phyloP scores from a whole-genome alignment of 495 filamentous ascomycete species.

The Beverwykella pulmonaria region DNA sequence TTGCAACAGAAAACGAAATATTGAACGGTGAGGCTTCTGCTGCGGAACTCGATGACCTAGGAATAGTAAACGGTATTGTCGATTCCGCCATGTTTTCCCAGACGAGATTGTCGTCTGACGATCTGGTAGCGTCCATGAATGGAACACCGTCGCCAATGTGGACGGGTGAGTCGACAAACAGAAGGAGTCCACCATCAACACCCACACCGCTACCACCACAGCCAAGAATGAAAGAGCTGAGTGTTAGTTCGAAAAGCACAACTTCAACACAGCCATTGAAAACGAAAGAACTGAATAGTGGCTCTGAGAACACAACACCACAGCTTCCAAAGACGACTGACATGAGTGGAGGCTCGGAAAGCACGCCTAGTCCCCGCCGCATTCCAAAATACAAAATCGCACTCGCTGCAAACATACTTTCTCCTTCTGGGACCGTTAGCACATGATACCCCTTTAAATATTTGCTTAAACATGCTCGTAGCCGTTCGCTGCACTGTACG shows the following conservation, averaged over 20 bases:
- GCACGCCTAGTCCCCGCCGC: slow-evolving; percentile 11
- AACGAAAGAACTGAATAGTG: background rate
- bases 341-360: too few species aligned
- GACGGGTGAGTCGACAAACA: background rate
- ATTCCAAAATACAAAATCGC: slow-evolving; percentile 36
- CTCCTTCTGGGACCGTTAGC: background rate
- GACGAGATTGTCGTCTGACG: slow-evolving; percentile 35
- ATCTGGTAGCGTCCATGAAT: slow-evolving; percentile 14
- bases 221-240: background rate
- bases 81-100: slow-evolving; percentile 21
- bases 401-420: slow-evolving; percentile 20
- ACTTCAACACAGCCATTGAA: too few species aligned
- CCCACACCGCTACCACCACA: slow-evolving; percentile 11
- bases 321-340: background rate
- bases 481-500: too few species aligned
- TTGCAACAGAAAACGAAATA: background rate
- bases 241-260: background rate
- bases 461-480: background rate
- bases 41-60: slow-evolving; percentile 19
- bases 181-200: slow-evolving; percentile 16
- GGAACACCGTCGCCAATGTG: slow-evolving; percentile 20
- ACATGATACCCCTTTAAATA: slow-evolving; percentile 1
- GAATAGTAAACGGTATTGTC: slow-evolving; percentile 17
- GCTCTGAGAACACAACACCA: background rate
- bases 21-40: slow-evolving; percentile 2